Evolutionary conservation across 2,329 filamentous ascomycete species (phyloP), one percentile per base, ranked within the genome.

Genomic region (Pseudocercospora ulei): DNA sequence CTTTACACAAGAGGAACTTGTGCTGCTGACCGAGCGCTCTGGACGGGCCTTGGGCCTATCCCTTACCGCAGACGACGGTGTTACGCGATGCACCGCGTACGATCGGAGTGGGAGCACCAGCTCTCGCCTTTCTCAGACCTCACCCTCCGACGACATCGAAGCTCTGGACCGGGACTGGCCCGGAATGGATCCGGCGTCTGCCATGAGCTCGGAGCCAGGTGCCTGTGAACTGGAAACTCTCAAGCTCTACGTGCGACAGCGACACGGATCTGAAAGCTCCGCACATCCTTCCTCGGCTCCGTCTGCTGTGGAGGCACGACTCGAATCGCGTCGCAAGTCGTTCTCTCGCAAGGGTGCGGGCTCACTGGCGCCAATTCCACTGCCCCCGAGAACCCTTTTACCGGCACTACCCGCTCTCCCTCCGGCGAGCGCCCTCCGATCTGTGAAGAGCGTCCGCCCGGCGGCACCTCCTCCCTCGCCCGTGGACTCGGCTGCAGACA

Each of bases 1-100:
- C 46, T 80, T 86, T 58, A 78, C 78, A 14, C 69, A 67, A 33
- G 79, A 86, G 59, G 82, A 90, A 62, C 80, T 80, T 51, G 63
- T 72, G 27, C 61, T 76, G 41, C 66, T 80, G 39, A 72, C 72
- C 25, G 67, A 67, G 39, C 68, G 70, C 36, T 67, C 69, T 35
- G 65, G 72, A 49, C 69, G 52, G 13, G 50, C 47, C 8, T 45
- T 59, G n/a, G 43, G 43, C 5, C 19, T 43, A 20, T 13, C n/a
- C 17, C n/a, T 30, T 25, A 14, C 24, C 8, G 17, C 34, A 7
- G 37, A 50, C 5, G 23, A 37, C 18, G 19, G 26, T 12, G 13
- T 28, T 16, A 36, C 41, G 3, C 36, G 27, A 25, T 33, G 17
- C 28, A 39, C 19, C 7, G 39, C 20, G 5, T 11, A 22, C 13